phyloP scores from a whole-genome alignment of 202 grass and related monocot species.

The Panicum virgatum region DNA sequence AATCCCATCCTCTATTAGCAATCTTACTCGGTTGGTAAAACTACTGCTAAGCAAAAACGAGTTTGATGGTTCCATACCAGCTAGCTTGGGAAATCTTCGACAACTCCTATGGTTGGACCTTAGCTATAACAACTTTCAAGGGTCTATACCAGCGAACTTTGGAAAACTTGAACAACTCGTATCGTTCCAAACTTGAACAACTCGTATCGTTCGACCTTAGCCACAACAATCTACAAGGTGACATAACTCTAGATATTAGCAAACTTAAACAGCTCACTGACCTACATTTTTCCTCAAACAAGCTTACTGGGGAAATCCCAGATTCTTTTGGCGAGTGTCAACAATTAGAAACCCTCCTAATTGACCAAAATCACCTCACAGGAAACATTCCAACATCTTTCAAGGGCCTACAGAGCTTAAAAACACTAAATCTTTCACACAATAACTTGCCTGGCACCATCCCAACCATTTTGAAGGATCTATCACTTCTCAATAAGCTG shows the following conservation, averaged over 20 bases:
- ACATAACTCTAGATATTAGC: conserved; percentile 21
- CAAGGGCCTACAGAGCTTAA: not conserved
- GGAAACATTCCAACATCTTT: not conserved
- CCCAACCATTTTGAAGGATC: not conserved
- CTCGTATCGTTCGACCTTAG: not conserved
- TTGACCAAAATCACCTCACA: not conserved
- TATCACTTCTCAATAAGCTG: fast-evolving
- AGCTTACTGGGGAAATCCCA: conserved; percentile 17
- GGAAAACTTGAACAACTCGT: not conserved
- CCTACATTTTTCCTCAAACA: conserved; percentile 46
- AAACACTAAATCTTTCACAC: not conserved
- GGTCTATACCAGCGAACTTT: not conserved
- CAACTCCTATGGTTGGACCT: not conserved
- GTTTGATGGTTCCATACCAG: not conserved
- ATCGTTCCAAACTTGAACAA: too few species aligned
- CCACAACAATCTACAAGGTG: conserved; percentile 27
- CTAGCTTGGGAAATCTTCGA: not conserved
- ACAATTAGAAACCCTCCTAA: not conserved
- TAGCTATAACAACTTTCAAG: not conserved
- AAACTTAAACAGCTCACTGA: not conserved
- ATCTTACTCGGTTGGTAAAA: not conserved
- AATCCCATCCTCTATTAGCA: not conserved
- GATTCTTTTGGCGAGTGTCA: conserved; percentile 5
- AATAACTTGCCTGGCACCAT: not conserved
- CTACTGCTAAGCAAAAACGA: fast-evolving